These are phyloP conservation scores for Rhizopogon sp. DNA, from an alignment of 768 basidiomycete species.

Conservation along the genomic window DNA sequence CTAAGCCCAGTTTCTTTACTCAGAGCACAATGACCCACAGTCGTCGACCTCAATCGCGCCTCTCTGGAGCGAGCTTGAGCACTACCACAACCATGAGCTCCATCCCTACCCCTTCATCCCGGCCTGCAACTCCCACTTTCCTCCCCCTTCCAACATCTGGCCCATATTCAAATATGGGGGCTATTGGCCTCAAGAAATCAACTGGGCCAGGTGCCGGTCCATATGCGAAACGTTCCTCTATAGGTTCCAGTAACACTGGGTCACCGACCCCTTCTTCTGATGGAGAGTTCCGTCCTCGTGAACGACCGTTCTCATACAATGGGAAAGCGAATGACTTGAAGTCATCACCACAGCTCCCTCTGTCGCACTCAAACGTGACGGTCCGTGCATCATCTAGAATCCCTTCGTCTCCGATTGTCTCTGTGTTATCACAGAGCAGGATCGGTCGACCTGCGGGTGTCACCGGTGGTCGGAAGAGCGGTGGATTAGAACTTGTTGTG, in stretches of 20 bases:
- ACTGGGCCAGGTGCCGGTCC: conserved; percentile 40
- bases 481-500: conserved; percentile 23
- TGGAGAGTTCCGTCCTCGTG: conserved; percentile 18
- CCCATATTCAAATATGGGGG: conserved; percentile 36
- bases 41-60: conserved; percentile 67
- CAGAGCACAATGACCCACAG: conserved; percentile 43
- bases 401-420: conserved; percentile 32
- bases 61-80: conserved; percentile 57
- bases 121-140: conserved; percentile 73
- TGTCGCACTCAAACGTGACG: conserved; percentile 40
- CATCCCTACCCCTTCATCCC: conserved; percentile 61
- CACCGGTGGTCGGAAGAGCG: conserved; percentile 40
- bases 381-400: conserved; percentile 39
- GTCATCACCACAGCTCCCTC: conserved; percentile 38
- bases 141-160: conserved; percentile 62
- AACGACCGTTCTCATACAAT: conserved; percentile 23
- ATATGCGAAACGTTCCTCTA: conserved; percentile 54
- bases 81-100: conserved; percentile 55
- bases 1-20: conserved; percentile 34
- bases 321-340: conserved; percentile 25
- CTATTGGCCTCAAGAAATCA: conserved; percentile 55
- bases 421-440: conserved; percentile 35
- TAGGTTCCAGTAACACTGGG: conserved; percentile 40
- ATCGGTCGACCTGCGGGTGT: conserved; percentile 38
- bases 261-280: conserved; percentile 25